Percentiles rank a stretch among this genome's conserved stretches.
Conservation (phyloP, 2,329 filamentous ascomycete genomes). For the Aspergillus fructus region DNA sequence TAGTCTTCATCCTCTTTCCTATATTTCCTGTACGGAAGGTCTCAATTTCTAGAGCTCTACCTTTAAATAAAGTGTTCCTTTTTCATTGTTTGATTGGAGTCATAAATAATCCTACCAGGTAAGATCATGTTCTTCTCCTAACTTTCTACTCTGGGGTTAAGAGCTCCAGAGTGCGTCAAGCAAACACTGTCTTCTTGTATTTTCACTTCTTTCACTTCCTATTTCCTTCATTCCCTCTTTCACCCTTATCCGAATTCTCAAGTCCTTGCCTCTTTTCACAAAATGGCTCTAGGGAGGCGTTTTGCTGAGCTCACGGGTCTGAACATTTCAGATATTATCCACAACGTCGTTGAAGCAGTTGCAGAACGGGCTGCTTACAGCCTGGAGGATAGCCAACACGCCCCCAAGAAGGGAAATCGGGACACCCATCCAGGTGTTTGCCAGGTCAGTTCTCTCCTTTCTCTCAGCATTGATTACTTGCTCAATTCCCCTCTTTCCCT, state of each 20-base stretch:
- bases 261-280: neutral
- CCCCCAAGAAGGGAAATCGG: constrained; percentile 46
- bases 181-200: neutral
- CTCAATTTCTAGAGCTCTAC: neutral
- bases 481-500: neutral
- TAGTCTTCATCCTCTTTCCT: neutral
- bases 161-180: neutral
- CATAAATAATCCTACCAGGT: neutral
- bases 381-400: constrained; percentile 24
- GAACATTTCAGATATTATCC: constrained; percentile 13
- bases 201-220: neutral
- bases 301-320: constrained; percentile 6
- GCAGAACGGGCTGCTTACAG: constrained; percentile 8
- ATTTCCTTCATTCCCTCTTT: neutral
- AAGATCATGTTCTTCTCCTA: neutral
- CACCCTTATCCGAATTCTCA: neutral
- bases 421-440: neutral
- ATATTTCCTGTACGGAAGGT: neutral
- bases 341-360: constrained; percentile 15
- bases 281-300: constrained; percentile 10
- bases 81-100: neutral
- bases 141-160: neutral
- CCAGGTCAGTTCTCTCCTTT: constrained; percentile 48
- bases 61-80: neutral
- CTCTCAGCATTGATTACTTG: neutral